Evolutionary conservation across 2,329 filamentous ascomycete species (phyloP), one percentile per base, ranked within the genome.

Genomic region (Dactylellina haptotyla): DNA sequence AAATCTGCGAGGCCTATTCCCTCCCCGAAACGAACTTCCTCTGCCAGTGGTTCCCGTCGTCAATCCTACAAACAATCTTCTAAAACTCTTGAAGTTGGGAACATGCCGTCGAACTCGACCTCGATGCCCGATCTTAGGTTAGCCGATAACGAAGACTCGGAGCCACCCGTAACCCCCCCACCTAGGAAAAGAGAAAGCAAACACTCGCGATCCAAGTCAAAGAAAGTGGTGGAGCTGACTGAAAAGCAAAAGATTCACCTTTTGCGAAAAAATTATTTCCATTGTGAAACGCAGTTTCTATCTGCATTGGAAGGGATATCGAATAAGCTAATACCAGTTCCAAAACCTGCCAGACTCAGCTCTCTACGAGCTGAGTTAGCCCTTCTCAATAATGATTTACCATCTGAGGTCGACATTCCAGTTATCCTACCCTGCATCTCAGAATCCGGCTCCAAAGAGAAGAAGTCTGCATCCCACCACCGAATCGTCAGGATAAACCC

Each of bases 401-500:
- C 91, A 0, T 90, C 91, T 2, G 91, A 95, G 80, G 88, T 95
- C 14, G 91, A 95, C 78, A 90, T 95, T 62, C 91, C 91, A 0
- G 85, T 93, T 6, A 91, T 95, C 63, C 90, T 0, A 89, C 88
- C 0, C 81, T 94, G 53, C 85, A 90, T 9, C 86, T 91, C 80
- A 90, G 69, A 74, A 48, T 46, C 61, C n/a, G 32, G 26, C 14
- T 66, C 69, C 2, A 59, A 39, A 14, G 91, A 20, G 86, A 87
- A n/a, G 87, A 90, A 1, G 87, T 88, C 87, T 79, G 93, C 91
- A 78, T 87, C 87, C 62, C 92, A 95, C 79, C 91, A 95, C 79
- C 87, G 91, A 34, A 92, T 95, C 70, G 91, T 95, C 48, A 87
- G 91, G 37, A 84, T 95, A 54, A 95, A 93, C 78, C 92, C 91